These are phyloP conservation scores for Cephalotrichum gorgonifer DNA, from an alignment of 2,329 filamentous ascomycete genomes.

Conservation along the genomic window DNA sequence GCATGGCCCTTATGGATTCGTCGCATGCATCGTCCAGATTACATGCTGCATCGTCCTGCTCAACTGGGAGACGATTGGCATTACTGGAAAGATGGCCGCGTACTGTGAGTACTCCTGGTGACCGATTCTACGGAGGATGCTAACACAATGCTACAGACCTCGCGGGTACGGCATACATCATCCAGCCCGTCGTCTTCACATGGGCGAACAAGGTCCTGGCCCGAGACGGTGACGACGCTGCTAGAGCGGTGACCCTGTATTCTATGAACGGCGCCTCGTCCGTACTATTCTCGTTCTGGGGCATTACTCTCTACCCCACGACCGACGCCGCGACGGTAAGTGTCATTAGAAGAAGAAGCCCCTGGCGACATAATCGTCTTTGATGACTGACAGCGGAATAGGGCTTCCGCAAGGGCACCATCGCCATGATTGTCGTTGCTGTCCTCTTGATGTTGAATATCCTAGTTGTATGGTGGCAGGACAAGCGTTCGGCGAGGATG, in stretches of 20 bases:
- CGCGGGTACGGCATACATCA: slow-evolving; percentile 26
- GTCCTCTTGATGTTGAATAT: no score
- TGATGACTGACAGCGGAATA: no score
- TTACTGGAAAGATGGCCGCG: slow-evolving; percentile 12
- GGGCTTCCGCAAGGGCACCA: no score
- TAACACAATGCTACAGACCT: slow-evolving; percentile 16
- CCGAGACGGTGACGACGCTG: slow-evolving; percentile 24
- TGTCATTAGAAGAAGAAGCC: no score
- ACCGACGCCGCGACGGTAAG: slow-evolving; percentile 24
- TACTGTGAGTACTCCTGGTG: slow-evolving; percentile 7
- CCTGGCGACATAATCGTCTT: no score
- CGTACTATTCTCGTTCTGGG: slow-evolving; percentile 28
- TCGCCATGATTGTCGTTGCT: no score
- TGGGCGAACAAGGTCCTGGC: slow-evolving; percentile 27
- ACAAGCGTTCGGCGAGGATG: no score
- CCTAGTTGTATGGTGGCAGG: no score
- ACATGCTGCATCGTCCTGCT: slow-evolving; percentile 21
- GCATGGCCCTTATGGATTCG: slow-evolving; percentile 21
- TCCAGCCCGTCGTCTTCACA: slow-evolving; percentile 26
- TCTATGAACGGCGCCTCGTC: slow-evolving; percentile 25
- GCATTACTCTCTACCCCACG: slow-evolving; percentile 22
- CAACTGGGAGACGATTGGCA: slow-evolving; percentile 16
- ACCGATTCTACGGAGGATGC: background rate
- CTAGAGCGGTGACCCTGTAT: slow-evolving; percentile 23
- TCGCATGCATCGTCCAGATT: slow-evolving; percentile 21